Conservation (phyloP, 1,284 basidiomycete genomes). For the Cystobasidiaceae sp. region DNA sequence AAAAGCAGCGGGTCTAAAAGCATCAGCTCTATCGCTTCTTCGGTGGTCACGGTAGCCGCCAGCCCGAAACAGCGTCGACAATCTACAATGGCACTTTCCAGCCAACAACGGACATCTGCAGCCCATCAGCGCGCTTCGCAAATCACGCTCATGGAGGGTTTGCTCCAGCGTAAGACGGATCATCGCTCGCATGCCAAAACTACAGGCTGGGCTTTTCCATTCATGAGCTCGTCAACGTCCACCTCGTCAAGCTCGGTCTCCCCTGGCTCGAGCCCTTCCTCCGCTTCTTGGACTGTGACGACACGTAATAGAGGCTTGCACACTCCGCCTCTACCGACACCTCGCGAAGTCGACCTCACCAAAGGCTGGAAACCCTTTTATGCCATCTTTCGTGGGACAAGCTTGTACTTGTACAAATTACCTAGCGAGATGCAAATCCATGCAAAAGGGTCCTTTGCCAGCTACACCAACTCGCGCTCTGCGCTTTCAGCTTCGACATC, state of each 20-base stretch:
- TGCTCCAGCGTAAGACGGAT: constrained; percentile 64
- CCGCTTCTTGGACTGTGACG: constrained; percentile 45
- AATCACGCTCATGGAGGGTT: constrained; percentile 65
- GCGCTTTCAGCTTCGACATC: not conserved
- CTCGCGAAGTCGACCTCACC: constrained; percentile 45
- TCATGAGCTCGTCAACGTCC: not conserved
- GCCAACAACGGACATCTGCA: not conserved
- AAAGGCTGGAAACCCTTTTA: constrained; percentile 80
- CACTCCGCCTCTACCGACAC: too few species aligned
- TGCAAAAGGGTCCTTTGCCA: constrained; percentile 34
- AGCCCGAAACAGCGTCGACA: too few species aligned
- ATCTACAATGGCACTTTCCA: too few species aligned
- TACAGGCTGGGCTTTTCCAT: constrained; percentile 13
- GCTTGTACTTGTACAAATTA: constrained; percentile 74
- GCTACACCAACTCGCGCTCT: not conserved
- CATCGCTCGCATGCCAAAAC: constrained; percentile 46
- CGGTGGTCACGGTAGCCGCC: too few species aligned
- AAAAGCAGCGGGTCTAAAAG: too few species aligned
- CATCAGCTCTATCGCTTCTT: too few species aligned
- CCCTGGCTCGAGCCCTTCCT: constrained; percentile 43
- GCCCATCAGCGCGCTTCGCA: constrained; percentile 59
- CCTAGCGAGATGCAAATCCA: constrained; percentile 59
- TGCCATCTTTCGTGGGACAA: constrained; percentile 69
- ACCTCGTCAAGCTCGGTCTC: not conserved
- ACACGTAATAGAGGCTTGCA: too few species aligned